Evolutionary conservation across 768 basidiomycete species (phyloP), one percentile per base, ranked within the genome.

Genomic region (Strobilomyces dryophilus): DNA sequence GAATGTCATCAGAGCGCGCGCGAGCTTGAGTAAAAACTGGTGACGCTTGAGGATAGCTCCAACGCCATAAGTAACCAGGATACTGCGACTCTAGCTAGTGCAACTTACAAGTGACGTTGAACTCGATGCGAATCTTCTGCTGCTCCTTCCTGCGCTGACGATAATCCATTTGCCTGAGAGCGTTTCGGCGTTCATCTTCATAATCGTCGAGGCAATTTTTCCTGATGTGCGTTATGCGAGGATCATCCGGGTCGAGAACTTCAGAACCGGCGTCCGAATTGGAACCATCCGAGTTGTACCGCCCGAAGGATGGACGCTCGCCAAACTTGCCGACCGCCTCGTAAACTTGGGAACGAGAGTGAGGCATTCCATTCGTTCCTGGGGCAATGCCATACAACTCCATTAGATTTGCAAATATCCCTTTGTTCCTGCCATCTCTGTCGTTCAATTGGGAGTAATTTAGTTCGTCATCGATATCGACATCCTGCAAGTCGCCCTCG

Each of bases 1-100:
- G 64, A 90, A 95, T 12, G 84, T 84, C 89, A 98, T 94, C 37
- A 97, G 76, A 17, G 90, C 84, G 55, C 85, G 81, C 15, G 92
- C 91, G 26, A 97, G 79, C 65, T 84, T 91, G 66, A 93, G 79
- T 32, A 97, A 71, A 71, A 95, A 98, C 51, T 83, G 82, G 58
- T 95, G 92, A 51, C 95, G 80, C 55, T 86, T 80, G 41, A 87
- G 71, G 66, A 93, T 83, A 14, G 89, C 93, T 85, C 53, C 34
- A 61, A 21, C 41, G n/a, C 24, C 31, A 14, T 53, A 21, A 26
- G 21, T 21, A 32, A 32, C 53, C 39, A 52, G 35, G 27, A 32
- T 8, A 53, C 26, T 53, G 31, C 41, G 39, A 41, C 47, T 45
- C 20, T 34, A 45, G 24, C 52, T 21, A 35, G 10, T 31, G 41